Percentiles rank a stretch among this genome's conserved stretches.
phyloP scores from a whole-genome alignment of 768 basidiomycete genomes.

The Phaffia australis region DNA sequence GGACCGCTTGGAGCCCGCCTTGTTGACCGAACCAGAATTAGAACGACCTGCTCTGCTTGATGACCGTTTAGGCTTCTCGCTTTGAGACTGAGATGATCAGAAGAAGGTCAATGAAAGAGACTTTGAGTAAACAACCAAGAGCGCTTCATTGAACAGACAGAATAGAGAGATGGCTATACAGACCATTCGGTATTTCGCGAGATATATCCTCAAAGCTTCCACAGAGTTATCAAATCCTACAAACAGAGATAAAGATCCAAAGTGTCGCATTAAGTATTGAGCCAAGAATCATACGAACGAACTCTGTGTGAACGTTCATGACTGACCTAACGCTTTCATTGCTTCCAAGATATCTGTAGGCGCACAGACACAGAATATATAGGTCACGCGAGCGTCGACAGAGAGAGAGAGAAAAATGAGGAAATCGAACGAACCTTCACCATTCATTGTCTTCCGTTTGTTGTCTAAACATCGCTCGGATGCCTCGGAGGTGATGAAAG shows the following conservation, averaged over 20 bases:
- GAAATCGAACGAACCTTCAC: constrained; percentile 45
- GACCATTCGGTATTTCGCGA: constrained; percentile 25
- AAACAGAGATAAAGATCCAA: background rate
- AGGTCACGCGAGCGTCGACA: too few species aligned
- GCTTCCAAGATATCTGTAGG: constrained; percentile 71
- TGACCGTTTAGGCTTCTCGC: constrained; percentile 17
- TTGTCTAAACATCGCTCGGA: constrained; percentile 88
- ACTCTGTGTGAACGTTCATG: background rate
- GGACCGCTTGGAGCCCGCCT: background rate
- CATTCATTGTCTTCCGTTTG: constrained; percentile 95
- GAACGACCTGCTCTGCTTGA: background rate
- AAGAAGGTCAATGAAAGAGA: background rate
- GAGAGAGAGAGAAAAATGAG: too few species aligned
- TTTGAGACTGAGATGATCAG: constrained; percentile 14
- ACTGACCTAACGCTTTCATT: constrained; percentile 79
- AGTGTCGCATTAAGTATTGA: background rate
- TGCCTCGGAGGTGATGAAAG: constrained; percentile 62
- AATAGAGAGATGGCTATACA: background rate
- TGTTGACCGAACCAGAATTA: background rate
- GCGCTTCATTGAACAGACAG: background rate
- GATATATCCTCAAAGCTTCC: constrained; percentile 21
- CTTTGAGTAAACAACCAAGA: background rate
- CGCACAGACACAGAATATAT: too few species aligned
- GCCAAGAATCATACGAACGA: background rate
- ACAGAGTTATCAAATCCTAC: constrained; percentile 21